Evolutionary conservation across 768 basidiomycete species (phyloP).

Genomic region (Leccinum obscurum): DNA sequence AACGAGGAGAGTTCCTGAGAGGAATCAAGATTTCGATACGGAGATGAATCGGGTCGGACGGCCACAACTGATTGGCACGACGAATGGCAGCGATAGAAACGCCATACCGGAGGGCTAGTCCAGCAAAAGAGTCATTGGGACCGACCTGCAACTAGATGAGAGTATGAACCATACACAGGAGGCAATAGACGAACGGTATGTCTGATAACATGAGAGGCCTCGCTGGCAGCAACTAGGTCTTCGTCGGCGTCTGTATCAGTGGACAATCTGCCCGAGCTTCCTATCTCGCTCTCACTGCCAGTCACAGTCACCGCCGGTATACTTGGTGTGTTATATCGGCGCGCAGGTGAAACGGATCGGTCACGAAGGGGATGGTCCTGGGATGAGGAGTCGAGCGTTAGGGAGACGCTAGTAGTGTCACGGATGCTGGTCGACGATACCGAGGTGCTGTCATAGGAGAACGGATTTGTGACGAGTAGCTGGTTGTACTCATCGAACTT

Average conservation of each 20-base stretch:
- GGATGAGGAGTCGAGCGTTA: constrained; percentile 1
- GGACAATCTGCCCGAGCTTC: not conserved
- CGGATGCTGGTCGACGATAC: not conserved
- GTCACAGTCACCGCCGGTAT: not conserved
- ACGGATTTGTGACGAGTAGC: constrained; percentile 22
- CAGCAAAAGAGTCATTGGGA: constrained; percentile 76
- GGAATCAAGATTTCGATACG: constrained; percentile 84
- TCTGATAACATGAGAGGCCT: constrained; percentile 3
- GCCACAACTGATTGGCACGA: constrained; percentile 89
- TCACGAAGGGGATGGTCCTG: constrained; percentile 20
- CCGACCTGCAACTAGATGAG: constrained; percentile 49
- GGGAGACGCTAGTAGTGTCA: not conserved
- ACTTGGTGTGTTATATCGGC: not conserved
- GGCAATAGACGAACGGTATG: constrained; percentile 21
- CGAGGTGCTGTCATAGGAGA: constrained; percentile 8
- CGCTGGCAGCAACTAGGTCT: not conserved
- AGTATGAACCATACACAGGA: not conserved
- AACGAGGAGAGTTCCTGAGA: constrained; percentile 8
- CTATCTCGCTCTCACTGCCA: constrained; percentile 3
- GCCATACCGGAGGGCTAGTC: constrained; percentile 88
- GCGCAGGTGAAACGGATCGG: constrained; percentile 10
- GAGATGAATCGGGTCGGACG: constrained; percentile 88
- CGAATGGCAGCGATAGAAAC: constrained; percentile 82
- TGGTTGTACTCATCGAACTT: constrained; percentile 24
- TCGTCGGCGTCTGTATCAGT: not conserved